Base-by-base conservation (phyloP, 1,284 basidiomycete genomes). In the Moniliophthora roreri region DNA sequence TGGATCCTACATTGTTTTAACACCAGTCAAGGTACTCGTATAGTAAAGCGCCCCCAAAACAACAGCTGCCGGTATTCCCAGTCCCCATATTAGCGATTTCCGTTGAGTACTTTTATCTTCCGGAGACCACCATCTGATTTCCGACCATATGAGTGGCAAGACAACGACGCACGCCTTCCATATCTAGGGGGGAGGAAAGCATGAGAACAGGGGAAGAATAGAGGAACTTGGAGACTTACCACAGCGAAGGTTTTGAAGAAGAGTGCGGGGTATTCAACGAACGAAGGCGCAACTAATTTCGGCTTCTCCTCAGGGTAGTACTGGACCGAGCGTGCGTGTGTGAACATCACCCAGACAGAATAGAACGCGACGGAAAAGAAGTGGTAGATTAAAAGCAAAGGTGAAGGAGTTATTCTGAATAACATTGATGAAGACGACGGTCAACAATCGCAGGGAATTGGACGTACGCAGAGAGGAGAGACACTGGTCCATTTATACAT, bases 361-460 rank as follows among this genome's bases (percentile, higher is more conserved):
- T 97, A 98, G 59, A 99, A 83, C 0, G 96, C 96, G 58, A 99
- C 96, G 23, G 82, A 77, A 78, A 97, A 99, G 75, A 99, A 99
- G 76, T 99, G 96, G 62, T 82, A 85, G 62, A 91, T 87, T 23
- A 99, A 84, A 37, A 93, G 71, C 23, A 83, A 59, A 0, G 93
- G 93, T 18, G 87, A 86, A 1, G 92, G 89, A 2, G 84, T 79
- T 51, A 96, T 79, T 16, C 51, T 50, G 45, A 48, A 45, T 42
- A 8, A 16, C 16, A 21, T 20, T 2, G 11, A 18, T 24, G 34
- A 4, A 16, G 2, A 42, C 13, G 5, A n/a, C n/a, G n/a, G n/a
- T n/a, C n/a, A n/a, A n/a, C n/a, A n/a, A n/a, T n/a, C n/a, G n/a
- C n/a, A n/a, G n/a, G n/a, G 32, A 48, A 16, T 3, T 15, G 13